A percentile compares a stretch with the other conserved stretches of the same genome.
phyloP scores from a whole-genome alignment of 352 stramenopile species.

The Pythium utonaiense region DNA sequence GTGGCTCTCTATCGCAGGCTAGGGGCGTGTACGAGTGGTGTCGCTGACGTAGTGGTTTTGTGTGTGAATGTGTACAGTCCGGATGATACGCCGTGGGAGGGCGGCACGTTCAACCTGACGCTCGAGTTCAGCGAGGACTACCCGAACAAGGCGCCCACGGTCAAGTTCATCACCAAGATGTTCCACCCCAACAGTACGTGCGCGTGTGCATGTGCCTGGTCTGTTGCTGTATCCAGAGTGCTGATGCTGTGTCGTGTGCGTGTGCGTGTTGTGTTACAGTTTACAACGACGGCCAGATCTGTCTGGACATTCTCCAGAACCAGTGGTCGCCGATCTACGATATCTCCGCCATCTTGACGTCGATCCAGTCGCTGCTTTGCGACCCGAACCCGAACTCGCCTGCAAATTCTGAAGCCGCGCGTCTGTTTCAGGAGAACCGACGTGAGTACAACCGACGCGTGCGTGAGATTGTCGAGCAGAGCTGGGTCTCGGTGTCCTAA shows the following conservation, averaged over 20 bases:
- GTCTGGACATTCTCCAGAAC: constrained; percentile 99
- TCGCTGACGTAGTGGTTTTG: background rate
- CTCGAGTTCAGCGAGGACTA: constrained; percentile 99
- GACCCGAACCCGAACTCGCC: constrained; percentile 99
- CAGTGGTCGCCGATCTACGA: constrained; percentile 99
- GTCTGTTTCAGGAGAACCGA: constrained; percentile 98
- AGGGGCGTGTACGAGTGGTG: too few species aligned
- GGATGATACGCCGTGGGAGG: constrained; percentile 99
- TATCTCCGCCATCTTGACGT: constrained; percentile 99
- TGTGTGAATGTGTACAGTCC: constrained; percentile 82
- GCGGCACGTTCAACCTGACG: constrained; percentile 96
- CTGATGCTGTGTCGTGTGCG: too few species aligned
- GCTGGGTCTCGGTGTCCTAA: constrained; percentile 90
- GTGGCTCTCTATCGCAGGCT: too few species aligned
- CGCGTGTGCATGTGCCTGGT: too few species aligned
- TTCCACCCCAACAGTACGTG: constrained; percentile 99
- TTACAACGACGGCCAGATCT: constrained; percentile 92
- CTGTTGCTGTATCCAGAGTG: too few species aligned
- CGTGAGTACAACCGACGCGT: constrained; percentile 99
- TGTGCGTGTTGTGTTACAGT: constrained; percentile 38
- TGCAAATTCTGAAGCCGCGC: constrained; percentile 97
- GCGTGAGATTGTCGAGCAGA: constrained; percentile 98
- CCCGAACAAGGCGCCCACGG: constrained; percentile 98
- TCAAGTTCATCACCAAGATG: constrained; percentile 99
- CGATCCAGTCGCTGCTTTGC: constrained; percentile 98